These are phyloP conservation scores for Trametes sanguinea DNA, from an alignment of 768 basidiomycete species.

Conservation along the genomic window DNA sequence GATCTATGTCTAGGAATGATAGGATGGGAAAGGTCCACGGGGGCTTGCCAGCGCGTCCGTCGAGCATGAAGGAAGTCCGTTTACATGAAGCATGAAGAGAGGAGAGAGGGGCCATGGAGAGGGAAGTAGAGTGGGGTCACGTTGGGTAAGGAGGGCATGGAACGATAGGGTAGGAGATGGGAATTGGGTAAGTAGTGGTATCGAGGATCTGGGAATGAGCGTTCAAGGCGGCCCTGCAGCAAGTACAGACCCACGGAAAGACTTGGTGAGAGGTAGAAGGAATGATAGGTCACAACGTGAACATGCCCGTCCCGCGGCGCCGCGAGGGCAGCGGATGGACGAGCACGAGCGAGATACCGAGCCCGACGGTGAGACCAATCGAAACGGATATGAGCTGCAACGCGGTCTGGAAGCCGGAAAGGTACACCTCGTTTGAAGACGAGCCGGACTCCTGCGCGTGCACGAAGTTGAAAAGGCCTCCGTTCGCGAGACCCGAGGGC, in stretches of 20 bases:
- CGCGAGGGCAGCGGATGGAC: slow-evolving; percentile 66
- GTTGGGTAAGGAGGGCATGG: no score
- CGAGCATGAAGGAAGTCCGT: no score
- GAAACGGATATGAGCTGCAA: slow-evolving; percentile 76
- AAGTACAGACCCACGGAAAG: background rate
- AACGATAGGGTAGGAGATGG: no score
- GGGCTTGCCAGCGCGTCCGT: no score
- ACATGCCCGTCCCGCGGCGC: slow-evolving; percentile 58
- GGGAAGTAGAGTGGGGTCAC: no score
- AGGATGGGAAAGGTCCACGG: no score
- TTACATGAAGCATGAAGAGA: no score
- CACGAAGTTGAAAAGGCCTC: slow-evolving; percentile 75
- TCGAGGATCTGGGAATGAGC: no score
- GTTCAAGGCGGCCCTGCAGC: background rate
- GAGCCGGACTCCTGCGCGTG: slow-evolving; percentile 54
- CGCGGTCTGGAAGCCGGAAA: slow-evolving; percentile 73
- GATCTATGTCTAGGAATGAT: no score
- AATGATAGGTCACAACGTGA: slow-evolving; percentile 35
- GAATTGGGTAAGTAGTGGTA: no score
- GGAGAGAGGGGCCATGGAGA: no score
- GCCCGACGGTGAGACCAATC: slow-evolving; percentile 78
- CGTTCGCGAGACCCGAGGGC: slow-evolving; percentile 78
- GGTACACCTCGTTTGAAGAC: slow-evolving; percentile 49
- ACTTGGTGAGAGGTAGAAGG: background rate
- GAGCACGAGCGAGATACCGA: slow-evolving; percentile 68